These are phyloP conservation scores for Phytophthora fragariae DNA, from an alignment of 352 stramenopile species.

Conservation along the genomic window DNA sequence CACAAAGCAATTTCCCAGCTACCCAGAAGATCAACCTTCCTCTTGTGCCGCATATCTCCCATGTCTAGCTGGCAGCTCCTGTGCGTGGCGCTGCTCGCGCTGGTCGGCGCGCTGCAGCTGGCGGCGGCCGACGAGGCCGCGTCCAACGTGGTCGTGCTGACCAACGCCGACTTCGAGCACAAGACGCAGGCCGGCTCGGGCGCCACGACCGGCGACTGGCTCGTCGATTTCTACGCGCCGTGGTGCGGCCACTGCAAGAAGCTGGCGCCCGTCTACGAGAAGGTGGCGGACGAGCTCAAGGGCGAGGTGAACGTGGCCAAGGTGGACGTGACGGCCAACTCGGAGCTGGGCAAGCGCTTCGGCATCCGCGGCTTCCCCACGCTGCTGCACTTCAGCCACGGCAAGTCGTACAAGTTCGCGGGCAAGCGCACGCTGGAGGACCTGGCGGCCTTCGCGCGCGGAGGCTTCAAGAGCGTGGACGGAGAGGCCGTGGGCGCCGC, in stretches of 20 bases:
- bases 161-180: constrained; percentile 86
- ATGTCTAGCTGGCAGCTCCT: constrained; percentile 32
- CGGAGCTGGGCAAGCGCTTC: constrained; percentile 84
- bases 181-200: constrained; percentile 90
- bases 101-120: constrained; percentile 37
- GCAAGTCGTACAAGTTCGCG: constrained; percentile 80
- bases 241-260: constrained; percentile 97
- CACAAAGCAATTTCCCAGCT: constrained; percentile 10
- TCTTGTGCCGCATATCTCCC: neutral
- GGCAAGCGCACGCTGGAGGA: constrained; percentile 65
- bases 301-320: constrained; percentile 92
- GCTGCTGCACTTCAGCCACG: constrained; percentile 79
- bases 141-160: constrained; percentile 74
- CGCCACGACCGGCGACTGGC: constrained; percentile 93
- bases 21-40: neutral
- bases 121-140: constrained; percentile 14
- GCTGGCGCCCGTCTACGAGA: constrained; percentile 90
- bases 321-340: constrained; percentile 87
- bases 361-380: constrained; percentile 82
- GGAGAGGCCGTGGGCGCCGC: constrained; percentile 43
- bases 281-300: constrained; percentile 86
- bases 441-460: constrained; percentile 65
- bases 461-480: constrained; percentile 65
- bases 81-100: constrained; percentile 34
- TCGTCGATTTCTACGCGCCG: constrained; percentile 96